Base-by-base conservation (phyloP, 306 rosid species). In the Cucumis melo region DNA sequence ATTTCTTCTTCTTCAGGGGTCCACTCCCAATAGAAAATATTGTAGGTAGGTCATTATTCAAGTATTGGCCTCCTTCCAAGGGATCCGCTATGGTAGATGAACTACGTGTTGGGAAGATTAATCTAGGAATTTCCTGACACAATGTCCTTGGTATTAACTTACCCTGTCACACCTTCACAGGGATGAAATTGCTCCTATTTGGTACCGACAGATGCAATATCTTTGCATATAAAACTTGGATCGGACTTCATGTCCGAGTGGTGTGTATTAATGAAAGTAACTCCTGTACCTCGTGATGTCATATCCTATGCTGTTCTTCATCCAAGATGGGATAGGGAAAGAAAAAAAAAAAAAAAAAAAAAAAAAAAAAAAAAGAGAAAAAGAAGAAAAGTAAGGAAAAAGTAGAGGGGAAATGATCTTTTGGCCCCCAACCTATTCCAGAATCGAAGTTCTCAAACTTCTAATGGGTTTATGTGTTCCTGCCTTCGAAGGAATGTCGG, bases 41-140 rank as follows among this genome's bases (percentile, higher is more conserved):
- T 59, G 87, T 92, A 56, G 97, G 97, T 38, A 87, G 96, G 86
- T 94, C 99, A 12, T 83, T 92, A 80, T 90, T 87, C 80, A 90
- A 94, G 24, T 94, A 94, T 79, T 94, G 99, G 99, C 99, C 99
- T 74, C 97, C 99, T 66, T 74, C 97, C 70, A 89, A 84, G 74
- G 88, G 80, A 73, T 83, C 92, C 6, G 80, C 86, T 81, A 76
- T 81, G 19, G 61, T 80, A 41, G 80, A 75, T 76, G 83, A 72
- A 24, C 78, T 80, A 42, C 80, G 70, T 32, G 75, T 76, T 54
- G 79, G 78, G 46, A 83, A 68, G 27, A 87, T 78, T 3, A 71
- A 71, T 48, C 78, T 89, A 63, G 91, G 90, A 15, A 36, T 88
- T 77, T 89, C 96, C 78, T 94, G 90, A 94, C 84, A 50, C 76